Evolutionary conservation across 495 filamentous ascomycete genomes (phyloP).

Genomic region (Xylaria telfairii): DNA sequence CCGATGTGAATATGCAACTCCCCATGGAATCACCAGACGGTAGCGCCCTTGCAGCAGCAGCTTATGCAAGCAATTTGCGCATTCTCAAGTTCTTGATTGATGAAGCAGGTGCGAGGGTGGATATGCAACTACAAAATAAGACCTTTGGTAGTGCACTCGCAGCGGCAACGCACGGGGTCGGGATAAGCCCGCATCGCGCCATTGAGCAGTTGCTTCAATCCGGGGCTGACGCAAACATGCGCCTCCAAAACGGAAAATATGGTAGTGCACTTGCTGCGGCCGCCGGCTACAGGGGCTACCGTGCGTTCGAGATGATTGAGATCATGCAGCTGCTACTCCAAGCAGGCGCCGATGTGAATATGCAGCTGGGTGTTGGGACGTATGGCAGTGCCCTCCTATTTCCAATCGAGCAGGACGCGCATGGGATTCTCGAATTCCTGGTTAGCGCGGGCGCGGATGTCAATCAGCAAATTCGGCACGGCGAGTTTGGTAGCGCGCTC

Average conservation of each 20-base stretch:
- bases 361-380: background rate
- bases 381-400: slow-evolving; percentile 7
- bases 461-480: slow-evolving; percentile 4
- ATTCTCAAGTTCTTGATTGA: background rate
- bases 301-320: no score
- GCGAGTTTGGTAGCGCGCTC: background rate
- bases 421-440: background rate
- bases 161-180: no score
- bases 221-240: fast-evolving
- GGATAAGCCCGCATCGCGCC: no score
- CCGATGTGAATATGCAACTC: background rate
- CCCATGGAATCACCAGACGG: no score
- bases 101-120: background rate
- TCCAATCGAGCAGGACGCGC: no score
- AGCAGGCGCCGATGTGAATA: background rate
- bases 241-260: no score
- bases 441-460: slow-evolving; percentile 9
- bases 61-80: background rate
- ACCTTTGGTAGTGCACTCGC: background rate
- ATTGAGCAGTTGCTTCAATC: no score
- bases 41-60: background rate
- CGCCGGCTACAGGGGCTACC: no score
- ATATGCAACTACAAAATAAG: background rate
- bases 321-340: no score
- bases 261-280: background rate